phyloP scores from a whole-genome alignment of 2,329 filamentous ascomycete genomes.

The Coleophoma crateriformis region DNA sequence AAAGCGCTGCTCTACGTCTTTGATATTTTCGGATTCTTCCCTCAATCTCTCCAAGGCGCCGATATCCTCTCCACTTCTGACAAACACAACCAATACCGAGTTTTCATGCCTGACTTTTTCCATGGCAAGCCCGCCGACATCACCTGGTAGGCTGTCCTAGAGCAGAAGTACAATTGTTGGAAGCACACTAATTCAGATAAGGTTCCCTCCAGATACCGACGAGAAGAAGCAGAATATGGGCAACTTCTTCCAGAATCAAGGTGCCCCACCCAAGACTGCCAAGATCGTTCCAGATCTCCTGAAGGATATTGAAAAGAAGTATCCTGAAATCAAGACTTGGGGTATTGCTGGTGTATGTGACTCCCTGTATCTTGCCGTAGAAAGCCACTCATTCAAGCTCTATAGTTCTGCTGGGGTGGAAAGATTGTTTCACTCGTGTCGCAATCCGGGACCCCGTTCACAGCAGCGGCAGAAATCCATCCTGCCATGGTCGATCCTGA shows the following conservation, averaged over 20 bases:
- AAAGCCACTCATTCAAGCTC: neutral
- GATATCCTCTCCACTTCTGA: conserved; percentile 57
- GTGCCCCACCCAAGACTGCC: conserved; percentile 29
- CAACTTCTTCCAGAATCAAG: conserved; percentile 44
- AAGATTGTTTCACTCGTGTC: conserved; percentile 22
- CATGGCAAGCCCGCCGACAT: conserved; percentile 49
- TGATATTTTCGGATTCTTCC: conserved; percentile 67
- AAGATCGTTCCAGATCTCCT: conserved; percentile 45
- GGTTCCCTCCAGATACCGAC: conserved; percentile 53
- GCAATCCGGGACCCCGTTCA: conserved; percentile 37
- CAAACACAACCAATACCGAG: conserved; percentile 61
- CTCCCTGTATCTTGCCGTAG: neutral
- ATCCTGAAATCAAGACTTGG: conserved; percentile 46
- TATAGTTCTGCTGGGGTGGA: conserved; percentile 27
- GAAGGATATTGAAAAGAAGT: conserved; percentile 39
- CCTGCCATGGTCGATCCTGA: conserved; percentile 59
- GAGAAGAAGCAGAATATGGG: conserved; percentile 57
- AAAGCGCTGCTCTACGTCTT: conserved; percentile 55
- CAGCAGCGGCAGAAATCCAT: conserved; percentile 45
- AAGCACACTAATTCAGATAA: conserved; percentile 6
- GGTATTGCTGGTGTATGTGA: conserved; percentile 18
- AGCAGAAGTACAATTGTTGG: neutral
- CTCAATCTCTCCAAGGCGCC: conserved; percentile 64
- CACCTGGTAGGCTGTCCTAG: conserved; percentile 31
- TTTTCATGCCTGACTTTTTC: conserved; percentile 93